phyloP scores from a whole-genome alignment of 352 stramenopile species.

The Phytophthora lateralis region DNA sequence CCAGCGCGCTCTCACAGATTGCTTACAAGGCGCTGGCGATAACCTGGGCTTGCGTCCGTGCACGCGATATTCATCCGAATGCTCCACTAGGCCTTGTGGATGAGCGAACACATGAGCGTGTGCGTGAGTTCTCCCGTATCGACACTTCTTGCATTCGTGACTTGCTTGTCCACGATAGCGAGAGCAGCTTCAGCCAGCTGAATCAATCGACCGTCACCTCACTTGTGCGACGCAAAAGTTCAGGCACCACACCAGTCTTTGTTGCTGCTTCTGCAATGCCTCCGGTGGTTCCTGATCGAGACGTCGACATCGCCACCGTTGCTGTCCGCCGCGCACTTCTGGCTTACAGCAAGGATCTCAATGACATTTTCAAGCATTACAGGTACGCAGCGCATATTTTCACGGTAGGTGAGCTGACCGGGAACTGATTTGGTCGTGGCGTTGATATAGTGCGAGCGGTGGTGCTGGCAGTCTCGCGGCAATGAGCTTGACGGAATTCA shows the following conservation, averaged over 20 bases:
- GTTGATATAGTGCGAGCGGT: slow-evolving; percentile 54
- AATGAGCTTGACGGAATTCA: slow-evolving; percentile 76
- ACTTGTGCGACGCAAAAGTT: slow-evolving; percentile 26
- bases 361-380: slow-evolving; percentile 88
- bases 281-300: slow-evolving; percentile 60
- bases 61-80: slow-evolving; percentile 36
- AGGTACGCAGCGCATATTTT: slow-evolving; percentile 34
- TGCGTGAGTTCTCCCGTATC: slow-evolving; percentile 66
- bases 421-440: neutral
- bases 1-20: slow-evolving; percentile 66
- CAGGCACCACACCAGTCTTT: slow-evolving; percentile 7
- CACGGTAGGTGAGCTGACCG: neutral
- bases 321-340: slow-evolving; percentile 58
- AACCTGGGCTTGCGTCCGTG: slow-evolving; percentile 67
- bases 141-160: slow-evolving; percentile 56
- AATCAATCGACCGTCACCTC: slow-evolving; percentile 21
- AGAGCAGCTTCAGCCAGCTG: slow-evolving; percentile 31
- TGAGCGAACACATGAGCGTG: slow-evolving; percentile 62
- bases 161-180: slow-evolving; percentile 58
- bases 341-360: slow-evolving; percentile 76
- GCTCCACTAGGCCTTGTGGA: slow-evolving; percentile 57
- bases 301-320: slow-evolving; percentile 55
- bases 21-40: slow-evolving; percentile 70
- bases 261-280: slow-evolving; percentile 19
- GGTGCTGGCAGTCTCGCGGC: slow-evolving; percentile 67